phyloP scores from a whole-genome alignment of 805 yeast genomes.

The Saccharomycopsis fibuligera region DNA sequence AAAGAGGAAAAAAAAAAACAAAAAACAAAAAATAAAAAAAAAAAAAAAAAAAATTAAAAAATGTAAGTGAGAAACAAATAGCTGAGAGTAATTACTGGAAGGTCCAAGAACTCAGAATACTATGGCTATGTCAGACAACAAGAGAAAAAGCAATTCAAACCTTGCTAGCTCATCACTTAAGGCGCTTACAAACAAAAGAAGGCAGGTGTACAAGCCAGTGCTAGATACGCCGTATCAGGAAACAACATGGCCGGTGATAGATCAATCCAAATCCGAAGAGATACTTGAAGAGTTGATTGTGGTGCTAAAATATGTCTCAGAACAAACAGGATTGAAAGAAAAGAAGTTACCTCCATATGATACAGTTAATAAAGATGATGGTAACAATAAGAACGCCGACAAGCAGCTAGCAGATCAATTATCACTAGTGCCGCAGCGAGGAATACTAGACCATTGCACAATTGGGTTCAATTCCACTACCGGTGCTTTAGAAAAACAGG shows the following conservation, averaged over 20 bases:
- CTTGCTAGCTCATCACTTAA: constrained; percentile 5
- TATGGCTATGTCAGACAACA: not conserved
- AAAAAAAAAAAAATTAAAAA: too few relatives aligned
- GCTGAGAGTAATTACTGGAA: too few relatives aligned
- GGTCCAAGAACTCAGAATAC: too few relatives aligned
- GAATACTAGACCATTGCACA: too few relatives aligned
- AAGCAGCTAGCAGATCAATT: too few relatives aligned
- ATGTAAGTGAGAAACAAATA: too few relatives aligned
- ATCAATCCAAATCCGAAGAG: not conserved
- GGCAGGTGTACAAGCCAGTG: constrained; percentile 16
- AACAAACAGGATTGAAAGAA: too few relatives aligned
- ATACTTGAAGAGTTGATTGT: constrained; percentile 3
- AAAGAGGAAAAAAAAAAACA: too few relatives aligned
- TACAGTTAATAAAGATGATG: not conserved
- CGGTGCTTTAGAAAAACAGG: constrained; percentile 11
- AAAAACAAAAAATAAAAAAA: too few relatives aligned
- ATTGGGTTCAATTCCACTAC: constrained; percentile 19
- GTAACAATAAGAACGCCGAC: not conserved
- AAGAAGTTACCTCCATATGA: too few relatives aligned
- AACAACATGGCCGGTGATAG: constrained; percentile 2
- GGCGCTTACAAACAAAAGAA: constrained; percentile 11
- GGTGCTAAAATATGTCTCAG: too few relatives aligned
- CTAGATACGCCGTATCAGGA: constrained; percentile 18
- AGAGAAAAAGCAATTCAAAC: not conserved
- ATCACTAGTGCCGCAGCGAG: too few relatives aligned